Conservation (phyloP, 2,329 filamentous ascomycete species). For the Anisogramma anomala region DNA sequence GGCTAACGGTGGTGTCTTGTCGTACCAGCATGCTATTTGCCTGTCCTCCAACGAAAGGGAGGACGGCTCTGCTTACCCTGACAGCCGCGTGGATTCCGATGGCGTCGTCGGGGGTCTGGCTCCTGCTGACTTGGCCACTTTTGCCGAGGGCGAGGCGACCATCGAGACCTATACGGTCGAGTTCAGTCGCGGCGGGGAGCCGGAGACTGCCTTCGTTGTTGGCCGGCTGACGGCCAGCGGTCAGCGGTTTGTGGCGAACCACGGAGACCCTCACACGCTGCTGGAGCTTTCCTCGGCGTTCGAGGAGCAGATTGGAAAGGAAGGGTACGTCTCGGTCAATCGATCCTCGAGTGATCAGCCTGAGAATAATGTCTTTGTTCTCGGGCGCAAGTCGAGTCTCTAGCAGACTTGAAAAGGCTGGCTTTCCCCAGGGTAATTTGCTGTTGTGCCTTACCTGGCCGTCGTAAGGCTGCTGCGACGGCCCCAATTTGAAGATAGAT, state of each 20-base stretch:
- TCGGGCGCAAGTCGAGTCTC: constrained; percentile 3
- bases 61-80: constrained; percentile 8
- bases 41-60: constrained; percentile 35
- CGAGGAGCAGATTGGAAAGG: constrained; percentile 11
- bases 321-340: constrained; percentile 1
- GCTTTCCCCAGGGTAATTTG: too few relatives aligned
- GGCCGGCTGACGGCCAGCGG: constrained; percentile 3
- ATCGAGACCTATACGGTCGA: constrained; percentile 23
- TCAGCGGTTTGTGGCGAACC: constrained; percentile 9
- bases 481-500: too few relatives aligned
- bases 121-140: constrained; percentile 1
- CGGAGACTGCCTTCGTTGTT: constrained; percentile 11
- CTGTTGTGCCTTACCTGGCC: too few relatives aligned
- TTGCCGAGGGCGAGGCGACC: constrained; percentile 2
- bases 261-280: constrained; percentile 10
- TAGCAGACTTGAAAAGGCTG: background rate
- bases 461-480: too few relatives aligned
- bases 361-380: constrained; percentile 5
- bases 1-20: constrained; percentile 55
- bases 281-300: constrained; percentile 4
- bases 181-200: constrained; percentile 11
- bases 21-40: constrained; percentile 52
- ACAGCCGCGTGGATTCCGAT: constrained; percentile 1
- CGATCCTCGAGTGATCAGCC: background rate
- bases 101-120: background rate